Conservation (phyloP, 1,139 yeast species). For the Candida tetrigidarum region DNA sequence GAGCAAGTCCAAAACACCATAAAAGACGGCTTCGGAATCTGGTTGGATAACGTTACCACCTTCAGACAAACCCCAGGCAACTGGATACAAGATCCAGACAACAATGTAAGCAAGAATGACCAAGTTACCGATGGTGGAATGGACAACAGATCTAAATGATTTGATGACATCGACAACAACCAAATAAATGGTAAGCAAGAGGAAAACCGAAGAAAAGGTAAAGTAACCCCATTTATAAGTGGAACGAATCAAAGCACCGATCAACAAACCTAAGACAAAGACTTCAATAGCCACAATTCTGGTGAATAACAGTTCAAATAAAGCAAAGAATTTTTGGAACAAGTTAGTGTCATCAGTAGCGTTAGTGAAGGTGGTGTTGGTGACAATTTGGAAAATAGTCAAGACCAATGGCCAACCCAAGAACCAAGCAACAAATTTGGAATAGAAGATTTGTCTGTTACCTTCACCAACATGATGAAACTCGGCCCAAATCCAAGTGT, state of each 20-base stretch:
- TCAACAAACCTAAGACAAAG: conserved; percentile 55
- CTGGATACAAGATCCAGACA: conserved; percentile 55
- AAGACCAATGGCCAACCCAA: conserved; percentile 61
- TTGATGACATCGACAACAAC: conserved; percentile 20
- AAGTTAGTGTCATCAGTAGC: conserved; percentile 23
- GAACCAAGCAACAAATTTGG: conserved; percentile 71
- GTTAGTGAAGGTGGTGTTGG: conserved; percentile 32
- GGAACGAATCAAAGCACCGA: conserved; percentile 57
- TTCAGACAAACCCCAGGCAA: conserved; percentile 66
- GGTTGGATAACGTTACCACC: conserved; percentile 72
- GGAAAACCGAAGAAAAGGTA: conserved; percentile 41
- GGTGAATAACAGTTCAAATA: conserved; percentile 30
- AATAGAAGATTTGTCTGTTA: conserved; percentile 67
- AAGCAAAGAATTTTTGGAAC: conserved; percentile 26
- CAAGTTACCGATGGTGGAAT: conserved; percentile 26
- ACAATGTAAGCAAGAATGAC: conserved; percentile 35
- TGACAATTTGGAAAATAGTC: conserved; percentile 49
- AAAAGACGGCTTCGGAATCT: conserved; percentile 69
- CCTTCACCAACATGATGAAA: conserved; percentile 53
- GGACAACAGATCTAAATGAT: conserved; percentile 17
- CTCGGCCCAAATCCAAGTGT: conserved; percentile 56
- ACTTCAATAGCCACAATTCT: conserved; percentile 51
- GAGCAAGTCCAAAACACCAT: conserved; percentile 61
- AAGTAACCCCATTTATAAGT: conserved; percentile 73
- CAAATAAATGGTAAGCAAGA: conserved; percentile 40